Evolutionary conservation across 2,329 filamentous ascomycete genomes (phyloP).

Genomic region (Beauveria sp.): DNA sequence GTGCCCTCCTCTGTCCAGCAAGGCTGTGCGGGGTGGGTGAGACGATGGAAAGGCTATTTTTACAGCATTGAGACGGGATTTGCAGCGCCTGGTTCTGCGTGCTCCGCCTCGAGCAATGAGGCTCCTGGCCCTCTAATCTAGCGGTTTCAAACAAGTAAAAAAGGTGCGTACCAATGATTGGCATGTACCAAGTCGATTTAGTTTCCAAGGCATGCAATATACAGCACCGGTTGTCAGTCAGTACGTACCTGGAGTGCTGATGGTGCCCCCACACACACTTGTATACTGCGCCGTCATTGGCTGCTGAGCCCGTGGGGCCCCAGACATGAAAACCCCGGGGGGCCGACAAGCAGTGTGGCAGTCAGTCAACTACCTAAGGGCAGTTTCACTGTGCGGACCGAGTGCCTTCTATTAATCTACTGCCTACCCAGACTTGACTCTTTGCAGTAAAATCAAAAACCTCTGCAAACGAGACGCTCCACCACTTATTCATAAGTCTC

Average conservation of each 20-base stretch:
- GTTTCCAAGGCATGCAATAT: too few species aligned
- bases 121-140: too few species aligned
- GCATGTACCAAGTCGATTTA: too few species aligned
- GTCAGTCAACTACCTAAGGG: neutral
- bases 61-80: neutral
- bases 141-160: too few species aligned
- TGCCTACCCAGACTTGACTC: neutral
- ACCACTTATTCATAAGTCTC: neutral
- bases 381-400: neutral
- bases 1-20: neutral
- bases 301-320: neutral
- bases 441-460: neutral
- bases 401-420: neutral
- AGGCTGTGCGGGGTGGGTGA: neutral
- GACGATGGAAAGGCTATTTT: neutral
- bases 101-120: too few species aligned
- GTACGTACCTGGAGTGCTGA: neutral
- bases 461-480: constrained; percentile 1
- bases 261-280: neutral
- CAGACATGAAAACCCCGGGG: neutral
- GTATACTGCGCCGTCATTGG: too few species aligned
- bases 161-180: too few species aligned
- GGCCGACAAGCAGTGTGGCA: neutral
- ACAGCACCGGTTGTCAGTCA: too few species aligned
- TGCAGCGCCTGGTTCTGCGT: too few species aligned